A percentile compares a stretch with the other conserved stretches of the same genome.
Conservation (phyloP, 2,329 filamentous ascomycete genomes). For the Neospermospora avenae region DNA sequence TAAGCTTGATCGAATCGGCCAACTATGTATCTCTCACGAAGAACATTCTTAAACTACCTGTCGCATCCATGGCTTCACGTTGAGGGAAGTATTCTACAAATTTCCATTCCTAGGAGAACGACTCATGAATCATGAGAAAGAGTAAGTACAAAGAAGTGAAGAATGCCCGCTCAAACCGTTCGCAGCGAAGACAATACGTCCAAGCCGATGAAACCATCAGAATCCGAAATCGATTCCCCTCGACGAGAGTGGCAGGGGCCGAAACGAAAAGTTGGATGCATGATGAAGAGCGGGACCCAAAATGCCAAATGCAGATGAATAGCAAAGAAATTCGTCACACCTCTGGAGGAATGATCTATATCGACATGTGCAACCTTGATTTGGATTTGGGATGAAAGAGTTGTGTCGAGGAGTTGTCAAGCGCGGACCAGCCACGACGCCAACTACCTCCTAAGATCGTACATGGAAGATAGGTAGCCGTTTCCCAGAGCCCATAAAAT, state of each 20-base stretch:
- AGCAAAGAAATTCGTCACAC: constrained; percentile 17
- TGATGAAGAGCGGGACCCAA: constrained; percentile 11
- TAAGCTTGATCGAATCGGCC: too few relatives aligned
- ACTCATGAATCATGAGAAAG: background rate
- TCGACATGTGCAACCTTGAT: constrained; percentile 16
- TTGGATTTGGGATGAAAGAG: constrained; percentile 11
- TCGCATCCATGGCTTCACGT: too few relatives aligned
- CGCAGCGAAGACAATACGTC: background rate
- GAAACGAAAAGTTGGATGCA: background rate
- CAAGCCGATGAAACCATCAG: constrained; percentile 1
- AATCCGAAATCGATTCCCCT: background rate
- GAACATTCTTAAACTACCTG: too few relatives aligned
- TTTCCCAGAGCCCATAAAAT: constrained; percentile 25
- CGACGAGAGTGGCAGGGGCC: background rate
- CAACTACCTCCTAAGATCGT: constrained; percentile 21
- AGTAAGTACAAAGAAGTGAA: constrained; percentile 14
- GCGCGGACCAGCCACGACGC: constrained; percentile 21
- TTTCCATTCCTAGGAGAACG: background rate
- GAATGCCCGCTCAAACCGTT: background rate
- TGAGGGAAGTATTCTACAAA: background rate
- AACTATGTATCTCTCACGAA: too few relatives aligned
- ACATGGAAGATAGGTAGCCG: constrained; percentile 25
- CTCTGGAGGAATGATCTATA: constrained; percentile 16
- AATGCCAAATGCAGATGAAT: constrained; percentile 12
- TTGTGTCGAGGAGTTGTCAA: constrained; percentile 18